Evolutionary conservation across 495 filamentous ascomycete genomes (phyloP).

Genomic region (Neurospora sp.): DNA sequence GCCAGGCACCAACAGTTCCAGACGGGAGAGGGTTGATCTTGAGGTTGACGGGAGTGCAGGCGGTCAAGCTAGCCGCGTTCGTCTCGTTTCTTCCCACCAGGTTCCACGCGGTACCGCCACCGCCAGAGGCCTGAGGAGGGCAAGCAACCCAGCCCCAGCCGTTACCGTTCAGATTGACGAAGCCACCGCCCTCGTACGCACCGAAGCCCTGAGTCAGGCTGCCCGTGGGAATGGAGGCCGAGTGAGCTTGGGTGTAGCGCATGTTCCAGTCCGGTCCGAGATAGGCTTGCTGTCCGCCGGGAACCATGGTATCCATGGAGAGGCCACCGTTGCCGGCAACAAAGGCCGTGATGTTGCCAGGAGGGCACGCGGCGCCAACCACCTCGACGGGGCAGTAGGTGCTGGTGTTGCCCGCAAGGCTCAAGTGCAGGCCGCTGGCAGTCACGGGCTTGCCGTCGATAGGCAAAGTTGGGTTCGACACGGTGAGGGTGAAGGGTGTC

Average conservation of each 20-base stretch:
- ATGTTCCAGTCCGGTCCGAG: conserved; percentile 45
- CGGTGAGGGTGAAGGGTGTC: conserved; percentile 29
- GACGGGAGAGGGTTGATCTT: conserved; percentile 15
- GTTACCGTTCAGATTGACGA: conserved; percentile 25
- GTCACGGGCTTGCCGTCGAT: conserved; percentile 35
- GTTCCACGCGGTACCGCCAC: conserved; percentile 17
- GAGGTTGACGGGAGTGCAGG: conserved; percentile 19
- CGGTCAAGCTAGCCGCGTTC: conserved; percentile 11
- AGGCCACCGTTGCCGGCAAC: conserved; percentile 7
- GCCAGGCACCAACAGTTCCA: conserved; percentile 18
- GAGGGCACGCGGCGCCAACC: conserved; percentile 12
- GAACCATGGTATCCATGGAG: conserved; percentile 39
- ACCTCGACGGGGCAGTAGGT: conserved; percentile 25
- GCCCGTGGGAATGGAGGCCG: conserved; percentile 43
- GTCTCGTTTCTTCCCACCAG: conserved; percentile 23
- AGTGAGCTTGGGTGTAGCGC: conserved; percentile 52
- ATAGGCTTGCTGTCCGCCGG: conserved; percentile 58
- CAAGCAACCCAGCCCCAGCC: conserved; percentile 29
- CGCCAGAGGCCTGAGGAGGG: conserved; percentile 16
- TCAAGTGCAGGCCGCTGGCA: conserved; percentile 21
- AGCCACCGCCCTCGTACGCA: conserved; percentile 23
- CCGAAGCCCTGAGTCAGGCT: conserved; percentile 34
- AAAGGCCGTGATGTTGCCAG: conserved; percentile 20
- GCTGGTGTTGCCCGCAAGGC: conserved; percentile 35
- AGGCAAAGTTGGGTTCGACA: conserved; percentile 31